Conservation (phyloP, 2,329 filamentous ascomycete genomes). For the Alternaria sp. region DNA sequence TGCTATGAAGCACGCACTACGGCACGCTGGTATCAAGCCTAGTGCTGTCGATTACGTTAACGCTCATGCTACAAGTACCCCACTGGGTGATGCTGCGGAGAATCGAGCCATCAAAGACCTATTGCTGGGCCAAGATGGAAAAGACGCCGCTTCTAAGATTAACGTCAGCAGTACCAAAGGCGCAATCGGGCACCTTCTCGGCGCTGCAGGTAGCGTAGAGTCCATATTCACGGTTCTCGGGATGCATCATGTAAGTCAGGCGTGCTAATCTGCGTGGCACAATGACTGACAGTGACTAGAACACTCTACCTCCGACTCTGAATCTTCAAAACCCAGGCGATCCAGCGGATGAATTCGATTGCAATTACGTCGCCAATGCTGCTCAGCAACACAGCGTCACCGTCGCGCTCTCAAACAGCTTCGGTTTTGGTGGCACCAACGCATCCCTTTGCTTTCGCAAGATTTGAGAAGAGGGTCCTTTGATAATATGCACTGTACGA, state of each 20-base stretch:
- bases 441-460: slow-evolving; percentile 82
- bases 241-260: slow-evolving; percentile 73
- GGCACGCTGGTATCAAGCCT: slow-evolving; percentile 74
- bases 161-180: slow-evolving; percentile 95
- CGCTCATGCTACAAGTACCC: slow-evolving; percentile 90
- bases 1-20: slow-evolving; percentile 85
- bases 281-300: slow-evolving; percentile 59
- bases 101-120: slow-evolving; percentile 81
- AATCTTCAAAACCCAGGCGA: slow-evolving; percentile 73
- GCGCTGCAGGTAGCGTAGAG: slow-evolving; percentile 90
- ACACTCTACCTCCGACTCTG: slow-evolving; percentile 82
- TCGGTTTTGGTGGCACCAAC: slow-evolving; percentile 97
- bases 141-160: slow-evolving; percentile 67
- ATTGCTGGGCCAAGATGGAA: slow-evolving; percentile 76
- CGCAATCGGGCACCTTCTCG: slow-evolving; percentile 88
- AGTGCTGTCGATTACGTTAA: slow-evolving; percentile 87
- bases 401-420: slow-evolving; percentile 90
- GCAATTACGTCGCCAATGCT: slow-evolving; percentile 81
- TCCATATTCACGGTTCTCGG: slow-evolving; percentile 84
- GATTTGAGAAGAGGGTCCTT: background rate
- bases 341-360: slow-evolving; percentile 70
- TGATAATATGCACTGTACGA: background rate
- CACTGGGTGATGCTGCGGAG: slow-evolving; percentile 86
- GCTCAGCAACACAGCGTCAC: slow-evolving; percentile 75
- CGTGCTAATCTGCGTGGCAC: background rate